These are phyloP conservation scores for Aspergillus latus DNA, from an alignment of 2,329 filamentous ascomycete genomes.

Conservation along the genomic window DNA sequence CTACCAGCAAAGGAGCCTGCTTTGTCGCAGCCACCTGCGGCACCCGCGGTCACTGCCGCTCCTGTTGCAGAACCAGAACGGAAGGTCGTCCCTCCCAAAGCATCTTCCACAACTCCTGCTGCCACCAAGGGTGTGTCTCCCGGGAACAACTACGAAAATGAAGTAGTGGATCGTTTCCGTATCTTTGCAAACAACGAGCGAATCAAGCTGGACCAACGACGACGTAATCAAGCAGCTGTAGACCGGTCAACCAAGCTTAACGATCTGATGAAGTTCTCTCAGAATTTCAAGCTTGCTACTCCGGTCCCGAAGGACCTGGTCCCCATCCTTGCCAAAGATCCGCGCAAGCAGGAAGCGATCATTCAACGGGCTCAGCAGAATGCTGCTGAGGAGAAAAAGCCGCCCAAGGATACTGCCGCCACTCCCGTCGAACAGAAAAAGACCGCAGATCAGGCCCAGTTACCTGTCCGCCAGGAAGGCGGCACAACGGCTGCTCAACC, in stretches of 20 bases:
- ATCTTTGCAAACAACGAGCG: slow-evolving; percentile 64
- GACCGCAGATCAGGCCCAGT: slow-evolving; percentile 45
- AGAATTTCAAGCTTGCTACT: slow-evolving; percentile 90
- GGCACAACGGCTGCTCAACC: slow-evolving; percentile 36
- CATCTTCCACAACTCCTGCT: slow-evolving; percentile 27
- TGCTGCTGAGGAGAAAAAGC: slow-evolving; percentile 57
- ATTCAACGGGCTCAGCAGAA: slow-evolving; percentile 82
- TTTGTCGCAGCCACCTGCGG: slow-evolving; percentile 20
- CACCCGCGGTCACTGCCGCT: slow-evolving; percentile 23
- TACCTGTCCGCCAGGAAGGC: slow-evolving; percentile 50
- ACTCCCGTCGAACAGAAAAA: slow-evolving; percentile 54
- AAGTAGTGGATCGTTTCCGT: slow-evolving; percentile 63
- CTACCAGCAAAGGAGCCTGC: slow-evolving; percentile 29
- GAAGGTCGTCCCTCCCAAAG: slow-evolving; percentile 27
- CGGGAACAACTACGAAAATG: slow-evolving; percentile 55
- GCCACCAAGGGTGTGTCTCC: slow-evolving; percentile 52
- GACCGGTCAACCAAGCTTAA: slow-evolving; percentile 93
- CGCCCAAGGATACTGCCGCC: slow-evolving; percentile 45
- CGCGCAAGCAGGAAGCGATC: slow-evolving; percentile 89
- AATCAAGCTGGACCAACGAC: slow-evolving; percentile 58
- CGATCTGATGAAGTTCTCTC: slow-evolving; percentile 92
- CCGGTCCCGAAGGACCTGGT: slow-evolving; percentile 90
- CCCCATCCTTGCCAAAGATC: slow-evolving; percentile 93
- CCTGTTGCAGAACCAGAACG: slow-evolving; percentile 26
- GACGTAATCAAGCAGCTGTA: slow-evolving; percentile 56